These are phyloP conservation scores for Beauveria sp. DNA, from an alignment of 2,329 filamentous ascomycete genomes.

Conservation along the genomic window DNA sequence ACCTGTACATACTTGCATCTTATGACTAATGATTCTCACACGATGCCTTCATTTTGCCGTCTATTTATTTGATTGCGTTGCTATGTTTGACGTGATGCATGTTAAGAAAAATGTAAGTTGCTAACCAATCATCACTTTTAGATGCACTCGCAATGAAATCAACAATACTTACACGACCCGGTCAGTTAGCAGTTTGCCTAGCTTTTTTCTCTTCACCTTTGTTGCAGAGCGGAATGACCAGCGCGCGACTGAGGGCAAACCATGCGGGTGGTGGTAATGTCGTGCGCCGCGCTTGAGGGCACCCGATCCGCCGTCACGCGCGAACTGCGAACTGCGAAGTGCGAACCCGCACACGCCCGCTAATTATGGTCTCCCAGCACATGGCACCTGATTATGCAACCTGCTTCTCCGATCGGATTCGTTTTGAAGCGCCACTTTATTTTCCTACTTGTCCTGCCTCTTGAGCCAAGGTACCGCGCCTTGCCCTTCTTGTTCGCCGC, in stretches of 20 bases:
- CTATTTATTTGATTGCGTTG: not conserved
- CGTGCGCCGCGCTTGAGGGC: not conserved
- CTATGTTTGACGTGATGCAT: not conserved
- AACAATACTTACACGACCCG: not conserved
- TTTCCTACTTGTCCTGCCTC: not conserved
- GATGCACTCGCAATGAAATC: not conserved
- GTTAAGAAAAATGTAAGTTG: not conserved
- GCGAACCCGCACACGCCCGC: not conserved
- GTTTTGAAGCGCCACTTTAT: not conserved
- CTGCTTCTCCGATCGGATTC: not conserved
- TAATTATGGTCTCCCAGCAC: not conserved
- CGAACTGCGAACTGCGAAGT: not conserved
- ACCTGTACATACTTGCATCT: slow-evolving; percentile 31
- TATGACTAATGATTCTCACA: slow-evolving; percentile 26
- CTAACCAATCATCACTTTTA: not conserved
- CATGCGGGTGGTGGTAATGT: not conserved
- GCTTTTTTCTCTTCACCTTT: not conserved
- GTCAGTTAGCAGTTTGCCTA: not conserved
- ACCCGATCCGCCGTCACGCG: not conserved
- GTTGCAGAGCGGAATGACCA: not conserved
- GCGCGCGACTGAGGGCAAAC: not conserved
- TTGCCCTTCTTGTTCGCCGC: too few species aligned
- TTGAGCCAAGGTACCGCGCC: too few species aligned
- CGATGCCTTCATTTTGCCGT: not conserved
- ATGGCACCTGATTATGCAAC: not conserved